Conservation (phyloP, 2,329 filamentous ascomycete genomes). For the Apiospora koreana region DNA sequence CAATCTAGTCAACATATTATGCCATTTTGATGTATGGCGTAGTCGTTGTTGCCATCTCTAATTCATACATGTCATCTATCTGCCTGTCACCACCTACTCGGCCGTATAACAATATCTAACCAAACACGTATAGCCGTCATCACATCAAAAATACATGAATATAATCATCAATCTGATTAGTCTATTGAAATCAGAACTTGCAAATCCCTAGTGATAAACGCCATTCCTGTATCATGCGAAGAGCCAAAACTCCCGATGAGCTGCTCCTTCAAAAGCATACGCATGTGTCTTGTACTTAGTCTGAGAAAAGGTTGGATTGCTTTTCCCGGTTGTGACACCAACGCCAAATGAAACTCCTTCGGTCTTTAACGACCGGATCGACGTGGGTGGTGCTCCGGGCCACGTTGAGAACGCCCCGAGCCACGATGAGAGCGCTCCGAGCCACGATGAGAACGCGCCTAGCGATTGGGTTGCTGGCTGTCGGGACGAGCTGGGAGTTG, state of each 20-base stretch:
- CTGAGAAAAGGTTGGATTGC: too few species aligned
- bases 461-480: too few species aligned
- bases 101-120: too few species aligned
- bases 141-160: neutral
- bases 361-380: neutral
- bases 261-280: neutral
- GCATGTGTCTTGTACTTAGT: too few species aligned
- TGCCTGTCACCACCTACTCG: too few species aligned
- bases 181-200: constrained; percentile 2
- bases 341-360: too few species aligned
- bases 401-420: neutral
- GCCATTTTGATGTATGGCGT: too few species aligned
- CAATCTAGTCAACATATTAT: too few species aligned
- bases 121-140: neutral
- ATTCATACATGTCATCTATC: too few species aligned
- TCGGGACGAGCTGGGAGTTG: neutral
- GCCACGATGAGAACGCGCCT: neutral
- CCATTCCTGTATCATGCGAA: neutral
- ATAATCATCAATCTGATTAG: neutral
- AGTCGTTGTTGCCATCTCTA: too few species aligned
- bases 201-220: neutral
- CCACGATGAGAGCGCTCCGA: neutral
- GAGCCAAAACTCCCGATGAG: neutral
- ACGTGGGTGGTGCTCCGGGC: neutral
- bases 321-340: too few species aligned